A percentile compares a stretch with the other conserved stretches of the same genome.
Evolutionary conservation across 1,284 basidiomycete genomes (phyloP).

Genomic region (Leccinum solheimii): DNA sequence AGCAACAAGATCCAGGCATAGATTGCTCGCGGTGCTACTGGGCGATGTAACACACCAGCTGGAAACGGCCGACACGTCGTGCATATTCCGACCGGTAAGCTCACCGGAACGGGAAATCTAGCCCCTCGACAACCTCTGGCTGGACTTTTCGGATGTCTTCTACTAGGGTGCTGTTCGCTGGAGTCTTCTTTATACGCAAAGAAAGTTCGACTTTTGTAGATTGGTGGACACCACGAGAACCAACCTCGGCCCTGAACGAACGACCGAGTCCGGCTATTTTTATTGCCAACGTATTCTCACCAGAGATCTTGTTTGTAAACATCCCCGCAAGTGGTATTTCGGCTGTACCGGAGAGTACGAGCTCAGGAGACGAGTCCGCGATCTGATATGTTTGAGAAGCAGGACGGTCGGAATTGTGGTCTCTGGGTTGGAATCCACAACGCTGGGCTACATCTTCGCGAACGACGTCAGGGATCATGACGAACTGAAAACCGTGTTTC

Average conservation of each 20-base stretch:
- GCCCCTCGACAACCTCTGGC: slow-evolving; percentile 68
- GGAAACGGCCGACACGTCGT: not conserved
- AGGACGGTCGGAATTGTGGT: slow-evolving; percentile 53
- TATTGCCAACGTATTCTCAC: slow-evolving; percentile 58
- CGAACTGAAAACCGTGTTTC: slow-evolving; percentile 75
- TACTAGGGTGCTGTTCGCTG: slow-evolving; percentile 69
- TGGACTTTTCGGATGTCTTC: slow-evolving; percentile 80
- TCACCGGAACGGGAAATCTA: slow-evolving; percentile 81
- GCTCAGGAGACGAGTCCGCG: slow-evolving; percentile 44
- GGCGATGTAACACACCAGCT: too few relatives aligned
- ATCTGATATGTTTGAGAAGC: slow-evolving; percentile 73
- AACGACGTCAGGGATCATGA: slow-evolving; percentile 88
- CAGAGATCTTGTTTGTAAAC: slow-evolving; percentile 70
- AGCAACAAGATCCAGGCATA: too few relatives aligned
- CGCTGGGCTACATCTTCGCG: slow-evolving; percentile 69
- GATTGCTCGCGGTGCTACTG: too few relatives aligned
- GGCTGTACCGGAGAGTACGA: slow-evolving; percentile 73
- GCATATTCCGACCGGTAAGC: slow-evolving; percentile 15
- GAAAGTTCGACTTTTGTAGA: slow-evolving; percentile 94
- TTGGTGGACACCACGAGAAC: slow-evolving; percentile 95
- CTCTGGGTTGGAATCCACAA: slow-evolving; percentile 94
- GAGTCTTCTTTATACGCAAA: slow-evolving; percentile 61
- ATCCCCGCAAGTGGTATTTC: slow-evolving; percentile 85
- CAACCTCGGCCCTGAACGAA: slow-evolving; percentile 95
- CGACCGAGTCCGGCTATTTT: slow-evolving; percentile 89